Evolutionary conservation across 345 rosid species (phyloP).

Genomic region (Populus simonii): DNA sequence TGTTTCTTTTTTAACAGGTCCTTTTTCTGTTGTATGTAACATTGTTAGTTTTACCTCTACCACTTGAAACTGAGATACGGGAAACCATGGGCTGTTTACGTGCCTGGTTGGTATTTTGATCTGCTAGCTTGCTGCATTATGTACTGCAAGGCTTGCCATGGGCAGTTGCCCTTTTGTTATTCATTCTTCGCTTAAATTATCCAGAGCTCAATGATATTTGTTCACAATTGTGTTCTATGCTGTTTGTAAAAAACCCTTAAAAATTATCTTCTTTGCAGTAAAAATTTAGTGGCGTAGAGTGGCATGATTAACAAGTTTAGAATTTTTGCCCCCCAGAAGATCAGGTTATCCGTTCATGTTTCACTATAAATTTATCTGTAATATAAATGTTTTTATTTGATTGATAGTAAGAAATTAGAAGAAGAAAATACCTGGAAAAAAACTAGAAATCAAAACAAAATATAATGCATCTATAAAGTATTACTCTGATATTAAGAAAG

Average conservation of each 20-base stretch:
- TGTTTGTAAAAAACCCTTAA: background rate
- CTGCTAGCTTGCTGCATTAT: background rate
- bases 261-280: background rate
- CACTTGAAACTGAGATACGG: constrained; percentile 6
- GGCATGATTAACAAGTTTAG: background rate
- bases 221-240: background rate
- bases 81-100: background rate
- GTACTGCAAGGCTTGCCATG: background rate
- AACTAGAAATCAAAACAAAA: no score
- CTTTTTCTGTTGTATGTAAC: constrained; percentile 19
- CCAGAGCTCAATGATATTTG: background rate
- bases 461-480: no score
- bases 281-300: background rate
- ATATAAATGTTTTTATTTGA: no score
- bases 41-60: constrained; percentile 3
- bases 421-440: no score
- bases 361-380: no score
- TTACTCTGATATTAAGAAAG: no score
- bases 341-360: no score
- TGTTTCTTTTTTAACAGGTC: constrained; percentile 12
- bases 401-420: no score
- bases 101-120: constrained; percentile 1
- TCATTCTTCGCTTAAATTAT: background rate
- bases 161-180: background rate
- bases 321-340: background rate